Evolutionary conservation across 495 filamentous ascomycete species (phyloP).

Genomic region (Parathielavia appendiculata): DNA sequence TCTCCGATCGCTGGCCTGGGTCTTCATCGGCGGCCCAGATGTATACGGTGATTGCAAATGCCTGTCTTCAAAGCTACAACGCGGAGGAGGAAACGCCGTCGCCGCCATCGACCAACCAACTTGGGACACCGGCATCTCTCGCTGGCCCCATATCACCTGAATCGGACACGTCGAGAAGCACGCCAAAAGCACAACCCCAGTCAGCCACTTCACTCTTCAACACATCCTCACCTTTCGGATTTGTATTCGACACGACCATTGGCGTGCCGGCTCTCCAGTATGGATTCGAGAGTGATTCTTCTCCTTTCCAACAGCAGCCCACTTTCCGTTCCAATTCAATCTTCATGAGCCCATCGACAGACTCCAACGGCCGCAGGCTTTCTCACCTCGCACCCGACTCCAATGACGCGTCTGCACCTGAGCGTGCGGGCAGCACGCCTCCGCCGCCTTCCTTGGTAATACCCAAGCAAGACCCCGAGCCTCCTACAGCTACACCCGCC

Average conservation of each 20-base stretch:
- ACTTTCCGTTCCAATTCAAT: slow-evolving; percentile 54
- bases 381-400: slow-evolving; percentile 52
- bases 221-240: slow-evolving; percentile 46
- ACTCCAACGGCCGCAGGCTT: slow-evolving; percentile 43
- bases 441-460: slow-evolving; percentile 20
- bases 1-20: slow-evolving; percentile 83
- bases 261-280: slow-evolving; percentile 33
- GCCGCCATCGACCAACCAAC: slow-evolving; percentile 53
- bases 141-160: slow-evolving; percentile 42
- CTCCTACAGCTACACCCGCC: background rate
- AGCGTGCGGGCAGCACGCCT: slow-evolving; percentile 17
- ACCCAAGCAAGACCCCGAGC: slow-evolving; percentile 15
- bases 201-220: slow-evolving; percentile 26
- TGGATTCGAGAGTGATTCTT: slow-evolving; percentile 30
- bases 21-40: slow-evolving; percentile 75
- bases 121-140: slow-evolving; percentile 57
- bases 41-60: slow-evolving; percentile 71
- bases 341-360: slow-evolving; percentile 46
- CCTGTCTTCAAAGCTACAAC: slow-evolving; percentile 77
- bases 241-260: slow-evolving; percentile 44
- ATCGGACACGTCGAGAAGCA: slow-evolving; percentile 30
- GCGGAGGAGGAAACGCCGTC: slow-evolving; percentile 45
- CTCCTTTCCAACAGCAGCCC: slow-evolving; percentile 33
- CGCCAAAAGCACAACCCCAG: slow-evolving; percentile 21
- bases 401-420: slow-evolving; percentile 22